These are phyloP conservation scores for Diplosphaera chodatii DNA, from an alignment of 139 green algal genomes.

Conservation along the genomic window DNA sequence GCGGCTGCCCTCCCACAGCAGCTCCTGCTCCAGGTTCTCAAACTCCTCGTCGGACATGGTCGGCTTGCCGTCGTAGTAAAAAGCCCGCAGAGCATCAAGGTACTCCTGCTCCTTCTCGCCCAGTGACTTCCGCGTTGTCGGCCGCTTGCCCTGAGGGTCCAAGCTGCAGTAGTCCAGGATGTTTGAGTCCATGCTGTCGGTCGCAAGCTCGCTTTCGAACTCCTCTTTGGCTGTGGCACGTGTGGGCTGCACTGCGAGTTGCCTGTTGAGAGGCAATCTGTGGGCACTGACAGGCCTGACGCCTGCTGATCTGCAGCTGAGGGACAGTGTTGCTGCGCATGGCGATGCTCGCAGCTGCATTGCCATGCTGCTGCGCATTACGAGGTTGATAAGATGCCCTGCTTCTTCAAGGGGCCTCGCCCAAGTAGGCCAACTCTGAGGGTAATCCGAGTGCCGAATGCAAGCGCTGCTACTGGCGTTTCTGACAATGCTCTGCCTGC, in stretches of 20 bases:
- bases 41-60: conserved; percentile 79
- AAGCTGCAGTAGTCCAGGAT: conserved; percentile 25
- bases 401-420: too few species aligned
- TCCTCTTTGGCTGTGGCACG: neutral
- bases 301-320: neutral
- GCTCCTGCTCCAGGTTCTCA: conserved; percentile 77
- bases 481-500: too few species aligned
- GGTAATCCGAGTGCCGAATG: too few species aligned
- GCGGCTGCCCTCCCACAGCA: conserved; percentile 79
- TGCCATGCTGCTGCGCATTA: neutral
- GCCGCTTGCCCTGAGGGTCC: conserved; percentile 15
- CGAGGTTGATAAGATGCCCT: neutral
- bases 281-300: neutral
- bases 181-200: conserved; percentile 19
- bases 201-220: neutral
- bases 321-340: neutral
- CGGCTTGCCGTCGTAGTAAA: conserved; percentile 70
- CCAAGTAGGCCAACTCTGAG: too few species aligned
- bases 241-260: neutral
- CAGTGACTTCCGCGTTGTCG: conserved; percentile 35
- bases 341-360: neutral
- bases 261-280: neutral
- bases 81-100: conserved; percentile 63
- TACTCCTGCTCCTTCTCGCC: conserved; percentile 86
- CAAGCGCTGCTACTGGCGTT: too few species aligned